Conservation (phyloP, 1,284 basidiomycete genomes). For the Apiotrichum gracile region DNA sequence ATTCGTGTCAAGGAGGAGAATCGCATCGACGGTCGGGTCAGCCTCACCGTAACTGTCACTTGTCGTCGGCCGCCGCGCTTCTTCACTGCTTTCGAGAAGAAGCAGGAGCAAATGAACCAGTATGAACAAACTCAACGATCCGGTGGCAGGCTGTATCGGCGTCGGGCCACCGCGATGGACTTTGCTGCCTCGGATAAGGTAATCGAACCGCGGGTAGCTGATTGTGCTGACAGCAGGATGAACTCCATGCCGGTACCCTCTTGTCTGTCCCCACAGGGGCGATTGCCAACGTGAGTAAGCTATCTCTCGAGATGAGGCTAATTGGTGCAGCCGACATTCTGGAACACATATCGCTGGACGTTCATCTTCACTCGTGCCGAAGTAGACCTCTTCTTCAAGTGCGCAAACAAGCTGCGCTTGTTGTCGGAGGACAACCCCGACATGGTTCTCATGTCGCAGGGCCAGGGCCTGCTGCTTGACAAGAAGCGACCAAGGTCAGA, state of each 20-base stretch:
- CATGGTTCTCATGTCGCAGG: conserved; percentile 22
- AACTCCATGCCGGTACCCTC: conserved; percentile 29
- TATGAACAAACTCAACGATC: neutral
- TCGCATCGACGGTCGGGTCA: neutral
- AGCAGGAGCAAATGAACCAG: neutral
- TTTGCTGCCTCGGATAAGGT: conserved; percentile 24
- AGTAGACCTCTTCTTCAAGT: conserved; percentile 12
- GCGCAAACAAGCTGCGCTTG: conserved; percentile 20
- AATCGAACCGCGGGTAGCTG: neutral
- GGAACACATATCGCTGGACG: conserved; percentile 37
- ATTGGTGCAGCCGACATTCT: conserved; percentile 29
- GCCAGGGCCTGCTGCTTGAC: neutral
- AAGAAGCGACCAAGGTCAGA: neutral
- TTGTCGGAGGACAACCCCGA: conserved; percentile 31
- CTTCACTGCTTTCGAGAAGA: conserved; percentile 21
- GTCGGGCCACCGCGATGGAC: conserved; percentile 41
- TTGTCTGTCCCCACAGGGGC: conserved; percentile 33
- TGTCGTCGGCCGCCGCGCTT: conserved; percentile 38
- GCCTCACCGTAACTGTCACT: conserved; percentile 28
- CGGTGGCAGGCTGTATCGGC: too few species aligned
- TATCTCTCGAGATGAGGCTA: neutral
- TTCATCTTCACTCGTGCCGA: conserved; percentile 21
- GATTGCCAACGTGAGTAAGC: conserved; percentile 24
- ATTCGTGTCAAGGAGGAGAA: conserved; percentile 22
- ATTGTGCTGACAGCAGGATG: conserved; percentile 19